A percentile compares a stretch with the other conserved stretches of the same genome.
Conservation (phyloP, 1,284 basidiomycete genomes). For the Rhodotorula sp. region DNA sequence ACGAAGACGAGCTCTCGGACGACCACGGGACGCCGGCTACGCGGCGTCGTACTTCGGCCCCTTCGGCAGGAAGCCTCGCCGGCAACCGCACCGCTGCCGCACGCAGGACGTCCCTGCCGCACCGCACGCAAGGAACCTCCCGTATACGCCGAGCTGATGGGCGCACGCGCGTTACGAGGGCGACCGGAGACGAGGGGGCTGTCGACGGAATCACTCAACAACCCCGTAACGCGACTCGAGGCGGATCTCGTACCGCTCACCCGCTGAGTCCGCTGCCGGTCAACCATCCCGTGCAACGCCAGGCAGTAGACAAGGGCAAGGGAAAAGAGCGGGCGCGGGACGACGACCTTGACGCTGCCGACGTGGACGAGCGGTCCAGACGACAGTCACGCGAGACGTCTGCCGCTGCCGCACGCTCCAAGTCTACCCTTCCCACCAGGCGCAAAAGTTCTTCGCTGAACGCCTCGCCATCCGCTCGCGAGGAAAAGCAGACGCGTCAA, state of each 20-base stretch:
- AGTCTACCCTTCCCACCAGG: background rate
- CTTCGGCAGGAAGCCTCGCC: background rate
- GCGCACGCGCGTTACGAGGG: background rate
- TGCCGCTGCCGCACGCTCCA: background rate
- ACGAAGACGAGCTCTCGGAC: conserved; percentile 10
- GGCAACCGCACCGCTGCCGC: background rate
- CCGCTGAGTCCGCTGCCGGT: conserved; percentile 21
- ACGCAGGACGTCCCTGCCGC: conserved; percentile 2
- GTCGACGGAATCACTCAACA: conserved; percentile 18
- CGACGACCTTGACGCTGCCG: background rate
- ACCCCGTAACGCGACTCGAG: background rate
- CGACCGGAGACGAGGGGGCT: background rate
- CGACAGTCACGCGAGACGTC: background rate
- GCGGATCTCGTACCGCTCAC: background rate
- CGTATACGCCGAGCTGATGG: background rate
- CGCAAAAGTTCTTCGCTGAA: background rate
- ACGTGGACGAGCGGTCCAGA: background rate
- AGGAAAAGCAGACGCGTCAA: background rate
- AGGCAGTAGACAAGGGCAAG: background rate
- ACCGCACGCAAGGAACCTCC: background rate
- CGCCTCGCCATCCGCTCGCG: background rate
- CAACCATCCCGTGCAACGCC: conserved; percentile 9
- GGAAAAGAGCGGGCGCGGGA: conserved; percentile 18
- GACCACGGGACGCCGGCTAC: no score
- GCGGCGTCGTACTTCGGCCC: background rate